A percentile compares a stretch with the other conserved stretches of the same genome.
Evolutionary conservation across 495 filamentous ascomycete genomes (phyloP).

Genomic region (Umbilicaria muhlenbergii): DNA sequence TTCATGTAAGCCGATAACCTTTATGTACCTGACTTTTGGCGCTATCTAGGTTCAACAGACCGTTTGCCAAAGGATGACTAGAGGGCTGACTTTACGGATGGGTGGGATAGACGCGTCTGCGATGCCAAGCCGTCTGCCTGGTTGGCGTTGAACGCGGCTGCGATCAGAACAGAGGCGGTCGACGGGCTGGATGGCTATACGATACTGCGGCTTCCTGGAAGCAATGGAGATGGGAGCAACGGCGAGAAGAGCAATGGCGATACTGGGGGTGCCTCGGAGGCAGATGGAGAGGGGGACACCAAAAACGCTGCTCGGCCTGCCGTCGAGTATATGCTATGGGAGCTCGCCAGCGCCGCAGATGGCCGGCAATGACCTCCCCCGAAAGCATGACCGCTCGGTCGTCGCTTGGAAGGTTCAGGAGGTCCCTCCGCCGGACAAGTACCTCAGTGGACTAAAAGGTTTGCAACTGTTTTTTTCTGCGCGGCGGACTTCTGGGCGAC

Average conservation of each 20-base stretch:
- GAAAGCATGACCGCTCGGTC: no score
- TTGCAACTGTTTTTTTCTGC: no score
- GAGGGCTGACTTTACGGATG: constrained; percentile 3
- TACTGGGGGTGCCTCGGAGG: background rate
- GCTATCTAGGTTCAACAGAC: no score
- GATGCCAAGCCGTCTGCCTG: constrained; percentile 11
- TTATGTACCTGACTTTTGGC: no score
- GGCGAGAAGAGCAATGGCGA: no score
- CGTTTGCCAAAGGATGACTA: background rate
- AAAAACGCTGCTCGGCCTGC: background rate
- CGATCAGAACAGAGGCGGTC: constrained; percentile 22
- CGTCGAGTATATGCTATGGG: background rate
- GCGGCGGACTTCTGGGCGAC: no score
- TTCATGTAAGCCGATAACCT: constrained; percentile 20
- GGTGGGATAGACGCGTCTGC: constrained; percentile 7
- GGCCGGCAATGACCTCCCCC: background rate
- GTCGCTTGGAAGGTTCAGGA: no score
- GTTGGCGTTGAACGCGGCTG: constrained; percentile 25
- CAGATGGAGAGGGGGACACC: background rate
- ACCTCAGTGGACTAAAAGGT: no score
- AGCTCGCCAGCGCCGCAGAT: background rate
- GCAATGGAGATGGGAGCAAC: background rate
- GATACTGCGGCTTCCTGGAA: constrained; percentile 17
- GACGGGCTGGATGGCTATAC: constrained; percentile 31
- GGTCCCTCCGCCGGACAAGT: no score